Conservation (phyloP, 148 eudicot genomes). For the Talinum fruticosum region DNA sequence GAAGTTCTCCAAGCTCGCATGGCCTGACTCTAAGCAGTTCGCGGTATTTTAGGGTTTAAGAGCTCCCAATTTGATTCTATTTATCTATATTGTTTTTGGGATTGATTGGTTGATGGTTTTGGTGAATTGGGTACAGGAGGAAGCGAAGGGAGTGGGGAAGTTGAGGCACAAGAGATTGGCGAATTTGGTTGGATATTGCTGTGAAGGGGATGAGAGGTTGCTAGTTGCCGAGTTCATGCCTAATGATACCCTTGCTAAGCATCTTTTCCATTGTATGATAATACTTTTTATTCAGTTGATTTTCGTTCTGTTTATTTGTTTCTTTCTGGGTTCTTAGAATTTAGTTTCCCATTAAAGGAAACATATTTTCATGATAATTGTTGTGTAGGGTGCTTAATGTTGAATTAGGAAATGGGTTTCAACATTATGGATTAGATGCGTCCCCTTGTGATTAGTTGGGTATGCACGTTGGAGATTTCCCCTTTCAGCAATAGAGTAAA, state of each 20-base stretch:
- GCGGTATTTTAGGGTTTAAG: constrained; percentile 42
- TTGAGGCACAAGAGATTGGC: constrained; percentile 82
- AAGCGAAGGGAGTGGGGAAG: constrained; percentile 90
- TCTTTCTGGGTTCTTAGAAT: background rate
- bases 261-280: constrained; percentile 85
- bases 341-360: background rate
- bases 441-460: background rate
- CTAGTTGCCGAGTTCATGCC: constrained; percentile 98
- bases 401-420: background rate
- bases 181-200: constrained; percentile 92
- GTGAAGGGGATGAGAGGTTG: constrained; percentile 94
- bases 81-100: background rate
- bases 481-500: background rate
- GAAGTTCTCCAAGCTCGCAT: constrained; percentile 82
- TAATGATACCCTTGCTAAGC: constrained; percentile 91
- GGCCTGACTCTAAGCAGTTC: constrained; percentile 96
- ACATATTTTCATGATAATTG: no score
- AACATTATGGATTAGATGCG: background rate
- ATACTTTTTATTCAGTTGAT: background rate
- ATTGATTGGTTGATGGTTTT: constrained; percentile 10
- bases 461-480: background rate
- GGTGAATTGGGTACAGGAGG: constrained; percentile 51
- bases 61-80: background rate
- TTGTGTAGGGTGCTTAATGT: no score
- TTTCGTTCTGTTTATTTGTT: background rate